phyloP scores from a whole-genome alignment of 139 green algal genomes.

The Monoraphidium neglectum region DNA sequence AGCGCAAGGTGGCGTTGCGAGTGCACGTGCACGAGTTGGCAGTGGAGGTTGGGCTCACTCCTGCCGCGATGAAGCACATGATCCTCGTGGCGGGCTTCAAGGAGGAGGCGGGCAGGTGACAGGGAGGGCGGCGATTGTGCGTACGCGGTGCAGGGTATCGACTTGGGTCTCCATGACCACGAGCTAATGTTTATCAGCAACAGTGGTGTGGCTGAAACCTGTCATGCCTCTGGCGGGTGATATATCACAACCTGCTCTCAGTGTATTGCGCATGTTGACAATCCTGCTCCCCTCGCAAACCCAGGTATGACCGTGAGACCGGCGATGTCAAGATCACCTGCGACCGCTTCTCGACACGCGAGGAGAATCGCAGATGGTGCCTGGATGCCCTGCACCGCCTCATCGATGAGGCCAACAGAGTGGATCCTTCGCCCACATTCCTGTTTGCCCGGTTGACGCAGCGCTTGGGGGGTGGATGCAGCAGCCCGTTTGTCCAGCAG shows the following conservation, averaged over 20 bases:
- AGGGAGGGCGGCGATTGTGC: no score
- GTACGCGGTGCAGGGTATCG: no score
- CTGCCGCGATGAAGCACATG: constrained; percentile 10
- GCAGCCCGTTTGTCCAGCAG: no score
- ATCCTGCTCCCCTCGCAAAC: background rate
- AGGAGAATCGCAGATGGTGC: constrained; percentile 41
- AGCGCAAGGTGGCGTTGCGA: constrained; percentile 17
- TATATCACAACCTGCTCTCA: no score
- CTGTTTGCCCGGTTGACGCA: background rate
- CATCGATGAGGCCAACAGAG: constrained; percentile 10
- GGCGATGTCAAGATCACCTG: constrained; percentile 12
- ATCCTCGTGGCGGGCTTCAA: constrained; percentile 13
- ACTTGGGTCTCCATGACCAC: no score
- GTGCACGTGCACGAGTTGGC: constrained; percentile 22
- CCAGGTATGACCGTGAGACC: constrained; percentile 15
- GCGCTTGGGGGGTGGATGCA: no score
- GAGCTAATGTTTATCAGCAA: no score
- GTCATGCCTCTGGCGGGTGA: no score
- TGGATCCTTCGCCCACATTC: background rate
- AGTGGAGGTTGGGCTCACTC: constrained; percentile 16
- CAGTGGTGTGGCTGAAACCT: no score
- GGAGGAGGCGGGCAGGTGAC: background rate
- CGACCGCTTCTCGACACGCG: constrained; percentile 28
- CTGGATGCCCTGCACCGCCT: constrained; percentile 37
- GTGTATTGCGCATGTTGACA: no score